Conservation (phyloP, 2,329 filamentous ascomycete species). For the Microthyrium microscopicum region DNA sequence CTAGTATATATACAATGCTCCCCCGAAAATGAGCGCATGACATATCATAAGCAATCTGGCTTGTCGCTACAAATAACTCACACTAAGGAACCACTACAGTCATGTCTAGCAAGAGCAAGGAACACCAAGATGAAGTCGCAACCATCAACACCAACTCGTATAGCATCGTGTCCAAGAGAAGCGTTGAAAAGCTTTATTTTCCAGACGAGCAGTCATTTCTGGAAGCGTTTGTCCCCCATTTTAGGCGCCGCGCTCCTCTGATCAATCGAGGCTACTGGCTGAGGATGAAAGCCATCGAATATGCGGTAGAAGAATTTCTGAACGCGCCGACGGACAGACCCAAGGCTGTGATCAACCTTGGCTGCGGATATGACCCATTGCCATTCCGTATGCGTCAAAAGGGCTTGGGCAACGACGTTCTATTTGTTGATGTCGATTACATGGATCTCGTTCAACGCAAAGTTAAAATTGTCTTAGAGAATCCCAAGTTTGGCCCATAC, state of each 20-base stretch:
- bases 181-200: conserved; percentile 79
- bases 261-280: conserved; percentile 87
- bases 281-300: conserved; percentile 55
- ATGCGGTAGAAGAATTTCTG: conserved; percentile 3
- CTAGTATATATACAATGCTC: too few relatives aligned
- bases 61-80: too few relatives aligned
- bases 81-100: neutral
- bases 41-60: too few relatives aligned
- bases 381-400: conserved; percentile 62
- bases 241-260: conserved; percentile 65
- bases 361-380: conserved; percentile 79
- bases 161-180: conserved; percentile 82
- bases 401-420: conserved; percentile 40
- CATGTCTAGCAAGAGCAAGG: neutral
- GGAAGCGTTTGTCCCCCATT: conserved; percentile 72
- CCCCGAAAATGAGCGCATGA: too few relatives aligned
- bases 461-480: conserved; percentile 46
- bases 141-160: conserved; percentile 55
- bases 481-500: conserved; percentile 39
- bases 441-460: conserved; percentile 65
- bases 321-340: conserved; percentile 28
- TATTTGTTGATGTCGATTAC: conserved; percentile 78
- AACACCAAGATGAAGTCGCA: conserved; percentile 7
- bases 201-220: conserved; percentile 66
- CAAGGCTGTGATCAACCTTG: conserved; percentile 69